phyloP scores from a whole-genome alignment of 257 asterid species.

The Jasminum sambac region DNA sequence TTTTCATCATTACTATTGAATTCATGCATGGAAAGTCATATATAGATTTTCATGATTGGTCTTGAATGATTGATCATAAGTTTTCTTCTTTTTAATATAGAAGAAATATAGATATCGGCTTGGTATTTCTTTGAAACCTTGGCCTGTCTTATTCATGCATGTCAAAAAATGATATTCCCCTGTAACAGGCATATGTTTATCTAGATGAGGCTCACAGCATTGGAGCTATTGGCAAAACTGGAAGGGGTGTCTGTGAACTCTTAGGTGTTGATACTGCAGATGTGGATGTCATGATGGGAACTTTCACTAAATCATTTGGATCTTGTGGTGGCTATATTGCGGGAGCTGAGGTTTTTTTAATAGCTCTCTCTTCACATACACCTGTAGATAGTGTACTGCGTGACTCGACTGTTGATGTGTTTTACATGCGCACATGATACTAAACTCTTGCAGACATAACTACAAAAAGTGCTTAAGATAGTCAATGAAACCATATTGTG shows the following conservation, averaged over 20 bases:
- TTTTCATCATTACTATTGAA: constrained; percentile 5
- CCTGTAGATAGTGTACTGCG: not conserved
- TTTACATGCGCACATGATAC: not conserved
- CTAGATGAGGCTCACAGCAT: constrained; percentile 99
- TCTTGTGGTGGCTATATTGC: constrained; percentile 99
- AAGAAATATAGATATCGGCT: constrained; percentile 8
- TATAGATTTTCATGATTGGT: constrained; percentile 8
- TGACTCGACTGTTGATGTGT: not conserved
- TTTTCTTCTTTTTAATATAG: not conserved
- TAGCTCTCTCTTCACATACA: constrained; percentile 20
- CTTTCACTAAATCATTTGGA: constrained; percentile 98
- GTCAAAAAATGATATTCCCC: constrained; percentile 12
- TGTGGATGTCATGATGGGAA: constrained; percentile 98
- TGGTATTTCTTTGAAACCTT: constrained; percentile 7
- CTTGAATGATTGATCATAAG: not conserved
- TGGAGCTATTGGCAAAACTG: constrained; percentile 97
- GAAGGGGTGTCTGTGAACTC: constrained; percentile 98
- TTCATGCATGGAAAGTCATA: not conserved
- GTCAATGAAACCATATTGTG: not conserved
- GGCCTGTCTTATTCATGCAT: constrained; percentile 12
- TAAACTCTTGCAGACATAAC: not conserved
- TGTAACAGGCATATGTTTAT: constrained; percentile 73
- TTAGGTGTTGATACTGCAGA: constrained; percentile 95
- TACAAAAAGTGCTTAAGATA: not conserved
- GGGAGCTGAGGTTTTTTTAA: constrained; percentile 74